These are phyloP conservation scores for Leptographium flavum DNA, from an alignment of 2,329 filamentous ascomycete genomes.

Conservation along the genomic window DNA sequence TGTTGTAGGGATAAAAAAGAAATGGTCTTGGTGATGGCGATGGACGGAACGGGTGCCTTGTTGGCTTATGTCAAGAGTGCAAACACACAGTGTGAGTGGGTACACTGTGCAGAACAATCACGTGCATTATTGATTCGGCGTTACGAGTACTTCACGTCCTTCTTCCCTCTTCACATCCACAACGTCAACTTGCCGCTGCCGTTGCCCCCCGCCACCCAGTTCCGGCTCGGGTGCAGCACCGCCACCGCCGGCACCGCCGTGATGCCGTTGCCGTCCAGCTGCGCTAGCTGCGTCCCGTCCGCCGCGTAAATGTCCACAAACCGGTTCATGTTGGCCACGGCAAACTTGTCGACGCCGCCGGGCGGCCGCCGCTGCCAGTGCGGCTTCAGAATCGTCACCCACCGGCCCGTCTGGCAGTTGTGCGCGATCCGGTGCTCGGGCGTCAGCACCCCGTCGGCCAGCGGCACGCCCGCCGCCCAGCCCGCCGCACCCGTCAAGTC, in stretches of 20 bases:
- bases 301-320: slow-evolving; percentile 85
- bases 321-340: slow-evolving; percentile 93
- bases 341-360: slow-evolving; percentile 74
- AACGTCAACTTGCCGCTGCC: slow-evolving; percentile 85
- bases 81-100: too few species aligned
- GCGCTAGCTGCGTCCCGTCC: slow-evolving; percentile 74
- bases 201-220: slow-evolving; percentile 89
- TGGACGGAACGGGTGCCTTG: too few species aligned
- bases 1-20: too few species aligned
- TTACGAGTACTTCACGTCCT: background rate
- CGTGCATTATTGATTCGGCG: too few species aligned
- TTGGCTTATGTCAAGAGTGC: too few species aligned
- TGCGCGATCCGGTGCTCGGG: slow-evolving; percentile 59
- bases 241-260: slow-evolving; percentile 89
- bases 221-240: slow-evolving; percentile 71
- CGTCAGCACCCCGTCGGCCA: slow-evolving; percentile 48
- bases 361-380: slow-evolving; percentile 77
- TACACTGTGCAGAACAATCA: too few species aligned
- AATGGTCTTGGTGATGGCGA: too few species aligned
- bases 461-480: slow-evolving; percentile 43
- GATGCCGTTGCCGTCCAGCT: slow-evolving; percentile 77
- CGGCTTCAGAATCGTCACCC: slow-evolving; percentile 71
- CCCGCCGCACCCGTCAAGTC: slow-evolving; percentile 48
- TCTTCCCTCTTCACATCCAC: slow-evolving; percentile 50
- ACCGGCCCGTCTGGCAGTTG: slow-evolving; percentile 91